Conservation (phyloP, 2,329 filamentous ascomycete genomes). For the Apiospora malaysiana region DNA sequence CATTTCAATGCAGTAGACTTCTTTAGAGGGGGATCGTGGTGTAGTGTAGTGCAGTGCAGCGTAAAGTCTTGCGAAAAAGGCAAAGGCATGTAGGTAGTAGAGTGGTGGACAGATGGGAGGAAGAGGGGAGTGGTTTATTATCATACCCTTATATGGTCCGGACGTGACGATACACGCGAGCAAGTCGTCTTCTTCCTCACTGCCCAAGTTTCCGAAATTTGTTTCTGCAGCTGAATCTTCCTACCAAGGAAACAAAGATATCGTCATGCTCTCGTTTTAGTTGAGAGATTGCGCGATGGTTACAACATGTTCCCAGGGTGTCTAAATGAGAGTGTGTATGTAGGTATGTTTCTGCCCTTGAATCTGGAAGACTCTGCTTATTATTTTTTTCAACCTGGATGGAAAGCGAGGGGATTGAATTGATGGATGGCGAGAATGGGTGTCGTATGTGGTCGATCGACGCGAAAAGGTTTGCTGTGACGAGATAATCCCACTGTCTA, state of each 20-base stretch:
- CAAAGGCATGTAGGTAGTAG: background rate
- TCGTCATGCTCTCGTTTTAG: constrained; percentile 25
- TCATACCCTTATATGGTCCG: constrained; percentile 25
- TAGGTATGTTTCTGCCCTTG: constrained; percentile 1
- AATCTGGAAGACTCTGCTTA: constrained; percentile 2
- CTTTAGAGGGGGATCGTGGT: background rate
- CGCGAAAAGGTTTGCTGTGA: constrained; percentile 6
- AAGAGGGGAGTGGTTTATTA: constrained; percentile 22
- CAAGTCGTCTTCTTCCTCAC: background rate
- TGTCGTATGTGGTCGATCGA: background rate
- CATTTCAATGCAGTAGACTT: constrained; percentile 16
- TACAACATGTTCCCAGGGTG: constrained; percentile 25
- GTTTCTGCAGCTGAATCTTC: background rate
- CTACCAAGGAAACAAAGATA: constrained; percentile 20
- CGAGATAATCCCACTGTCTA: constrained; percentile 10
- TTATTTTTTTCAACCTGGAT: background rate
- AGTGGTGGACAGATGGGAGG: background rate
- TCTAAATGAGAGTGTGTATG: constrained; percentile 15
- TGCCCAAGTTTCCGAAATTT: background rate
- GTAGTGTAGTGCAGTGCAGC: constrained; percentile 2
- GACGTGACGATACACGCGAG: background rate
- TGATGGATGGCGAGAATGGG: background rate
- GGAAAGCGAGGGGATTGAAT: background rate
- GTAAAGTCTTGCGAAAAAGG: background rate
- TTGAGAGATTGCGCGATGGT: constrained; percentile 24